Base-by-base conservation (phyloP, 2,329 filamentous ascomycete genomes). In the Diplocarpon rosae region DNA sequence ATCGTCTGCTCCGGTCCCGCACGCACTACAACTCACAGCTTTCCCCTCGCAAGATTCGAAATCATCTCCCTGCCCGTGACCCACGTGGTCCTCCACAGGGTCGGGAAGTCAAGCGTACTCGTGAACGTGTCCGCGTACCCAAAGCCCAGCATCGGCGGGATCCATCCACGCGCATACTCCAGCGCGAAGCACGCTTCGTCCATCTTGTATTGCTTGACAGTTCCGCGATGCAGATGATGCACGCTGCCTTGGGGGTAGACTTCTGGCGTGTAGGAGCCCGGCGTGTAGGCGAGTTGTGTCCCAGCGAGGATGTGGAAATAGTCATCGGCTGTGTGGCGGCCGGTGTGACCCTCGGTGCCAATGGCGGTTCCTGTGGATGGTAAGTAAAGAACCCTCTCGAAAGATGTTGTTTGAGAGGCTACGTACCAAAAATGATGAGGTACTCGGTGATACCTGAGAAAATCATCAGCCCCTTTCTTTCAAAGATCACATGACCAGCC, bases 281-380 rank as follows among this genome's bases (percentile, higher is more conserved):
- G 76, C 4, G 76, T 72, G 69, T 87, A 89, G 52, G 86, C 83
- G 57, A 77, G 71, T 66, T 94, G 80, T 56, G 80, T 78, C 56
- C 88, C 88, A 29, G 71, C 70, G 28, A 95, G 72, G 70, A 95
- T 94, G 71, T 89, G 78, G 73, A 95, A 95, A 72, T 92, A 95
- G 71, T 95, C 88, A 66, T 94, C 85, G 13, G 87, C 87, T 11
- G 86, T 90, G 72, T 94, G 88, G 40, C 87, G 83, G 52, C 88
- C 88, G 1, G 78, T 78, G 71, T 94, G 87, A 50, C 88, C 88
- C 66, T 93, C 87, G 11, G 88, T 94, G 56, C 87, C 87, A 55
- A 89, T 67, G 9, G 85, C 74, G 1, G 84, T 85, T 62, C 85
- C 63, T 64, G 34, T 38, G n/a, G 12, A n/a, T 27, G 35, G 37